Base-by-base conservation (phyloP, 768 basidiomycete genomes). In the Chlorophyllum brunneum region DNA sequence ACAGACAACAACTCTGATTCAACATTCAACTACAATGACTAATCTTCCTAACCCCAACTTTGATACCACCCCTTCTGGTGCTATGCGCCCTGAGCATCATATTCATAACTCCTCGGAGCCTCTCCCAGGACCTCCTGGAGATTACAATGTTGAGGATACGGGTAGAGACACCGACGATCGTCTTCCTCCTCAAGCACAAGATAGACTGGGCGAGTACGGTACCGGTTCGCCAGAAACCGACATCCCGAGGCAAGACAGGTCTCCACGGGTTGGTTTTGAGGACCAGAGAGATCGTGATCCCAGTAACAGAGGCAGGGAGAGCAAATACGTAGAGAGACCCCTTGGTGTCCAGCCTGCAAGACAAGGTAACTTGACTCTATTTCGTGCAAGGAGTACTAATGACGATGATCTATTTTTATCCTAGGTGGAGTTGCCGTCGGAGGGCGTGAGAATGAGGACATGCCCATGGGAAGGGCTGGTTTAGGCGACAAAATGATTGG, bases 401-500 rank as follows among this genome's bases (percentile, higher is more conserved):
- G 11, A 33, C 20, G 9, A 48, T 44, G 15, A 15, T 23, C 15
- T 23, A 15, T 31, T 13, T 29, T 10, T 41, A 24, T 24, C 16
- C 16, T 22, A 67, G 72, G 67, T 20, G 72, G 72, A 4, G 70
- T 72, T 6, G 67, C 69, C 1, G 52, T 69, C 11, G 71, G 61
- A 37, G 70, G 67, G 2, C 54, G 60, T 15, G 61, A 46, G 51
- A 52, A 38, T 7, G 34, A 64, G 2, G 61, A 70, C 44, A 27
- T 67, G 18, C 67, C 73, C 0, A 62, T 68, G 56, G 71, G 72
- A 3, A 73, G 78, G 23, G 70, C 78, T 24, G 70, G 59, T 23
- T 16, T 77, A 0, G 63, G 70, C 6, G 83, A 85, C 65, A 84
- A 79, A 64, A 53, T 82, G 18, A 57, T 81, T 30, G 82, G 83